Evolutionary conservation across 345 rosid genomes (phyloP).

Genomic region (Pugionium dolabratum): DNA sequence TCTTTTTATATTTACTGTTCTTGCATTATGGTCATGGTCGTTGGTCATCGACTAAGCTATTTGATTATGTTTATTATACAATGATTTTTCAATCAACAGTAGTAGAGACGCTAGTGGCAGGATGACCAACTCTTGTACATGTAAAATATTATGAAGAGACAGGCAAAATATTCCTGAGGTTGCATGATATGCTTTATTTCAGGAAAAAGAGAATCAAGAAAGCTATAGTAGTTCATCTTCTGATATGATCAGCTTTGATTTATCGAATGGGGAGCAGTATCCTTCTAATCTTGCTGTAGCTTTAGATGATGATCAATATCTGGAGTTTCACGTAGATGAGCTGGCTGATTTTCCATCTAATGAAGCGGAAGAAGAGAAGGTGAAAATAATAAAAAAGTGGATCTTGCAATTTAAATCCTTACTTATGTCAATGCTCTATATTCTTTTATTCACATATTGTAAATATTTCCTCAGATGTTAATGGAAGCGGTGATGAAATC

Average conservation of each 20-base stretch:
- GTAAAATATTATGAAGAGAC: background rate
- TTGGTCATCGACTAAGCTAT: conserved; percentile 1
- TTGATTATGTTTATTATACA: background rate
- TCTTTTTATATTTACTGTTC: background rate
- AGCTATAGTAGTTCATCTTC: conserved; percentile 62
- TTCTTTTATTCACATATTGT: conserved; percentile 19
- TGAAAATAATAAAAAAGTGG: conserved; percentile 31
- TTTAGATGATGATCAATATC: conserved; percentile 70
- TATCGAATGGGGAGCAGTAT: conserved; percentile 61
- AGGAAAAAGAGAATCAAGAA: conserved; percentile 55
- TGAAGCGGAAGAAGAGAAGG: conserved; percentile 88
- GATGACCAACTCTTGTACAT: conserved; percentile 2
- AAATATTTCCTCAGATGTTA: conserved; percentile 59
- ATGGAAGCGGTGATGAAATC: conserved; percentile 82
- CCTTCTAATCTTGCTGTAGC: conserved; percentile 59
- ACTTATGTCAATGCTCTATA: background rate
- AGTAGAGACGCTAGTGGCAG: conserved; percentile 15
- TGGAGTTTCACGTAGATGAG: conserved; percentile 83
- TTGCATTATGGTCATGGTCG: conserved; percentile 1
- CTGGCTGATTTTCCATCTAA: conserved; percentile 70
- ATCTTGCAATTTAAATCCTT: conserved; percentile 2
- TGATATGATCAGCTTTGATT: conserved; percentile 81
- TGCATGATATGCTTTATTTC: conserved; percentile 32
- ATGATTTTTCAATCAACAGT: background rate
- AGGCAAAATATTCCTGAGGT: conserved; percentile 5